Evolutionary conservation across 179 eudicot genomes (phyloP), one percentile per base, ranked within the genome.

Genomic region (Spinacia oleracea): DNA sequence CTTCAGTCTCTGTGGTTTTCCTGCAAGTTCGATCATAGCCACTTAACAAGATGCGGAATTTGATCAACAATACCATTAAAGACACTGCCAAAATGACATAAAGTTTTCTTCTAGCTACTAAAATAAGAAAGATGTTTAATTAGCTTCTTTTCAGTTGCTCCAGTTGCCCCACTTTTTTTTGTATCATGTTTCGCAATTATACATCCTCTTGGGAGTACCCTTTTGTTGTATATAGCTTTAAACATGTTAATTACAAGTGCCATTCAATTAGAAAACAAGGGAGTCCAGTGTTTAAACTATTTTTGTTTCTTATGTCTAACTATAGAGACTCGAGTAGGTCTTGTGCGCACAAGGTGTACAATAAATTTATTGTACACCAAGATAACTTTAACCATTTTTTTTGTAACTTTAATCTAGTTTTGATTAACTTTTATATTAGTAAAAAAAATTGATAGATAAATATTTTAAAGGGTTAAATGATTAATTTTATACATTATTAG

Each of bases 1-100:
- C 90, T 66, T 80, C 80, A 79, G 70, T n/a, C n/a, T n/a, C n/a
- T n/a, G n/a, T 73, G 51, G 62, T 82, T 78, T 80, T 89, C 89
- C 99, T 91, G 87, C 82, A 85, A 29, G 46, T 59, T 2, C 29
- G 10, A 40, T 42, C 58, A 66, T 38, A n/a, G 60, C 40, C 62
- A 77, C 65, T 70, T 55, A 34, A 43, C 42, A 78, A 59, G 65
- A 74, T 29, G 55, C 60, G 51, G 34, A 10, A 32, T 16, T 14
- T 64, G 51, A 2, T 1, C 6, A 72, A 72, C 27, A 60, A 63
- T 23, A 62, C 12, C 21, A 56, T 56, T 64, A 60, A 5, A 46
- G 11, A 69, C 53, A 42, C 42, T 42, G 6, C n/a, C 15, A 5
- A 27, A 43, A 29, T 6, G 35, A 12, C 73, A 70, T 45, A 23